Percentiles rank a stretch among this genome's conserved stretches.
phyloP scores from a whole-genome alignment of 129 eudicot species.

The Pulicaria dysenterica region DNA sequence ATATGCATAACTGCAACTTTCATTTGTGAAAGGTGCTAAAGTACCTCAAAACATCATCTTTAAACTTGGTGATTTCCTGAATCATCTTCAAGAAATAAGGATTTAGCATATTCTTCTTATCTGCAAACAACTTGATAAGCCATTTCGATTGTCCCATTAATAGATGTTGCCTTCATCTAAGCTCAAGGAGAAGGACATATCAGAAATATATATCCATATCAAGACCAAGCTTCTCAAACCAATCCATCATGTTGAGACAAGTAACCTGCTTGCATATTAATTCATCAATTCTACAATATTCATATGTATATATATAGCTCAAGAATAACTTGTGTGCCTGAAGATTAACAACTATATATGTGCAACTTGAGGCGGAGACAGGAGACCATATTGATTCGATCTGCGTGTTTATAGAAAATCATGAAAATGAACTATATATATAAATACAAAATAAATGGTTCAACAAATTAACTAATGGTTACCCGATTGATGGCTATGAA shows the following conservation, averaged over 20 bases:
- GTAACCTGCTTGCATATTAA: conserved; percentile 52
- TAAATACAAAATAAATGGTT: too few species aligned
- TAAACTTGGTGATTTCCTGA: too few species aligned
- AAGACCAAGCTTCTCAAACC: conserved; percentile 73
- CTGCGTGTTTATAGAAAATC: too few species aligned
- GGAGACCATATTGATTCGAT: too few species aligned
- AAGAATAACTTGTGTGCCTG: too few species aligned
- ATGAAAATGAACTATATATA: too few species aligned
- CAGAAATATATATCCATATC: conserved; percentile 81
- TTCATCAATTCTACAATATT: background rate
- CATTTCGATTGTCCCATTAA: conserved; percentile 91
- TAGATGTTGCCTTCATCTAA: conserved; percentile 64
- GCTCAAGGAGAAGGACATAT: conserved; percentile 86
- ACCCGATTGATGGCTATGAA: conserved; percentile 49
- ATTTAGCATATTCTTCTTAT: conserved; percentile 61
- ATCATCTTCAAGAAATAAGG: conserved; percentile 83
- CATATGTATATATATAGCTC: background rate
- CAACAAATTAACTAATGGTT: too few species aligned
- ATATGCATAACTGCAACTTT: too few species aligned
- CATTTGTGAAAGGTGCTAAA: background rate
- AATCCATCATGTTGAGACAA: conserved; percentile 74
- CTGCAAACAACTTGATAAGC: conserved; percentile 71
- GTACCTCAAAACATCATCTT: too few species aligned
- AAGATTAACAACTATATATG: too few species aligned
- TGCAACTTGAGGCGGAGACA: too few species aligned